Evolutionary conservation across 345 rosid species (phyloP).

Genomic region (Murraya paniculata): DNA sequence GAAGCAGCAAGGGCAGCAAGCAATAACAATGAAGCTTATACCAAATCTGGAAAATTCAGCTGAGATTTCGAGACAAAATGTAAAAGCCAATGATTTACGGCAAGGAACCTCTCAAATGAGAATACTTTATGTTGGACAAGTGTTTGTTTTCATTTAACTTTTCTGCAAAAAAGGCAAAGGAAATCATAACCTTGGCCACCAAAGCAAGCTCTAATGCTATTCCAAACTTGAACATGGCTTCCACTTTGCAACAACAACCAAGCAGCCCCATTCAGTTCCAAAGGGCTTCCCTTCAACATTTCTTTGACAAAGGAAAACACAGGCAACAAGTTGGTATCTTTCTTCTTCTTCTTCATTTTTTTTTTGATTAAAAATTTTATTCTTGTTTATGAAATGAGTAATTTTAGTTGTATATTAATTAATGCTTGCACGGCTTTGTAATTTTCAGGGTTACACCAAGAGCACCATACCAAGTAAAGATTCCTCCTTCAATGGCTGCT

Average conservation of each 20-base stretch:
- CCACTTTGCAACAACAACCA: conserved; percentile 12
- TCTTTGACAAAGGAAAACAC: conserved; percentile 70
- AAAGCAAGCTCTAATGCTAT: conserved; percentile 13
- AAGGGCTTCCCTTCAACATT: conserved; percentile 63
- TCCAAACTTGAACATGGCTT: conserved; percentile 37
- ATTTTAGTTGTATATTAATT: not conserved
- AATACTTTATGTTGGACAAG: conserved; percentile 63
- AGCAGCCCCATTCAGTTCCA: conserved; percentile 6
- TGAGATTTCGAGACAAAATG: conserved; percentile 3
- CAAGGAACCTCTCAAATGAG: conserved; percentile 45
- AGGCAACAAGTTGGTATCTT: conserved; percentile 36
- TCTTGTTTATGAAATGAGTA: too few relatives aligned
- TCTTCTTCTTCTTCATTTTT: not conserved
- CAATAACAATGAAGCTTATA: conserved; percentile 27
- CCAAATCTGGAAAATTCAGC: conserved; percentile 27
- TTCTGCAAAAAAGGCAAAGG: conserved; percentile 53
- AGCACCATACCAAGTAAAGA: conserved; percentile 56
- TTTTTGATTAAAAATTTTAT: not conserved
- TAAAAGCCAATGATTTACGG: conserved; percentile 27
- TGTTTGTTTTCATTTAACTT: conserved; percentile 44
- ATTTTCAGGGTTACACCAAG: conserved; percentile 40
- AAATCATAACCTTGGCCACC: conserved; percentile 42
- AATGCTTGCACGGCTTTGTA: not conserved
- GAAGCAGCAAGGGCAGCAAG: conserved; percentile 20
- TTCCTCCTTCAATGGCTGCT: conserved; percentile 13